Evolutionary conservation across 139 green algal species (phyloP), one percentile per base, ranked within the genome.

Genomic region (Parachlorella kessleri): DNA sequence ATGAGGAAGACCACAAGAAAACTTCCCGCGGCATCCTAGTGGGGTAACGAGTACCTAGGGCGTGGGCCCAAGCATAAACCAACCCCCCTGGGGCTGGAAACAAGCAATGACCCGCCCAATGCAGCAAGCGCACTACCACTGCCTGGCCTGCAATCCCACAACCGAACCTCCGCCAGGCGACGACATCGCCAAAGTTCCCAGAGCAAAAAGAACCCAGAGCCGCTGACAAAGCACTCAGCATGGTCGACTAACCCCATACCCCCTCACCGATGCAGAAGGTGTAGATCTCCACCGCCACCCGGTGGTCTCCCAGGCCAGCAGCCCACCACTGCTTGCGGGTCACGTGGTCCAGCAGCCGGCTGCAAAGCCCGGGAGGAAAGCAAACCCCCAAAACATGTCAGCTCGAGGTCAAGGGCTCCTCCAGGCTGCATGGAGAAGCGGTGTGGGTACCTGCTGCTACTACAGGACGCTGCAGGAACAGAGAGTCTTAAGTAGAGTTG

Each of bases 271-370:
- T 71, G 75, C 83, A 91, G 10, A 88, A 77, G 4, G 73, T 76
- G 78, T 85, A 93, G 7, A 82, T 64, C 72, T 92, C 84, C 66
- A 94, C 55, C 21, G 41, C 74, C 38, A 81, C 78, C 3, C 66
- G 28, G 23, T 80, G 66, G 73, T 90, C 83, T 0, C 82, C 83
- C 54, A 89, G 79, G 9, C 78, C 75, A 0, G 85, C 37, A 18
- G 38, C 30, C 6, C 71, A 85, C 76, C 78, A 89, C 39, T 70
- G 33, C 55, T 76, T 73, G 36, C 78, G 32, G 24, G 79, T 37
- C 14, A 84, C 83, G 23, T 83, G 80, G 37, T 73, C 36, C 40
- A 80, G 28, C 42, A 90, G 42, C 26, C 64, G 38, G 69, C 85
- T 82, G 84, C 76, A 82, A 3, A 14, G 48, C 14, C 48, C 14